Conservation (phyloP, 345 rosid genomes). For the Brassica incana region DNA sequence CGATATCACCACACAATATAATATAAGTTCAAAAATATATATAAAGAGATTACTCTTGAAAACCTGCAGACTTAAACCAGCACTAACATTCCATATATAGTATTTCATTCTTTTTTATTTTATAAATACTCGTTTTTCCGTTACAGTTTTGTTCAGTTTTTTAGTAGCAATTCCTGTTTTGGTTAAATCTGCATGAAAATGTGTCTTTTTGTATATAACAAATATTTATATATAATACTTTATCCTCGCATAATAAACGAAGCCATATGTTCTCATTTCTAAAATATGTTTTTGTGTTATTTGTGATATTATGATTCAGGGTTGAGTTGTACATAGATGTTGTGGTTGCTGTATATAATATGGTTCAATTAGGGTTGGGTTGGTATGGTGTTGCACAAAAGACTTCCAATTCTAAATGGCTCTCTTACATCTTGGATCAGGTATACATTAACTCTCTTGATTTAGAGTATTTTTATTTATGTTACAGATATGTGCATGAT, state of each 20-base stretch:
- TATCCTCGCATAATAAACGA: neutral
- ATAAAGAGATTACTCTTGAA: neutral
- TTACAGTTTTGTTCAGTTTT: neutral
- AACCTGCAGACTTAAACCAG: neutral
- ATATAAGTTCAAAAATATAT: neutral
- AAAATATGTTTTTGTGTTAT: neutral
- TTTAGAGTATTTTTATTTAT: neutral
- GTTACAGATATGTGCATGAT: neutral
- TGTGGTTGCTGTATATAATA: constrained; percentile 56
- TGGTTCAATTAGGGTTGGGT: constrained; percentile 50
- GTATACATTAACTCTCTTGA: constrained; percentile 33
- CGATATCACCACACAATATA: neutral
- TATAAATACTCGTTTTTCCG: no score
- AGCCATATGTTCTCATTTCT: neutral
- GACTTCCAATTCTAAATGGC: constrained; percentile 39
- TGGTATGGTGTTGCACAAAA: constrained; percentile 28
- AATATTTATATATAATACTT: neutral
- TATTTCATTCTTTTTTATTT: neutral
- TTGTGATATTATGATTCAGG: constrained; percentile 26
- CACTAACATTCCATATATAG: neutral
- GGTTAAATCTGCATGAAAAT: constrained; percentile 11
- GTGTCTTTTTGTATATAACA: neutral
- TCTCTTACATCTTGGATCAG: constrained; percentile 59
- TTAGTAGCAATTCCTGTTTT: constrained; percentile 1
- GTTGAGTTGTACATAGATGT: constrained; percentile 46